Percentiles rank a stretch among this genome's conserved stretches.
phyloP scores from a whole-genome alignment of 164 flowering plant species.

The Nymphaea thermarum region DNA sequence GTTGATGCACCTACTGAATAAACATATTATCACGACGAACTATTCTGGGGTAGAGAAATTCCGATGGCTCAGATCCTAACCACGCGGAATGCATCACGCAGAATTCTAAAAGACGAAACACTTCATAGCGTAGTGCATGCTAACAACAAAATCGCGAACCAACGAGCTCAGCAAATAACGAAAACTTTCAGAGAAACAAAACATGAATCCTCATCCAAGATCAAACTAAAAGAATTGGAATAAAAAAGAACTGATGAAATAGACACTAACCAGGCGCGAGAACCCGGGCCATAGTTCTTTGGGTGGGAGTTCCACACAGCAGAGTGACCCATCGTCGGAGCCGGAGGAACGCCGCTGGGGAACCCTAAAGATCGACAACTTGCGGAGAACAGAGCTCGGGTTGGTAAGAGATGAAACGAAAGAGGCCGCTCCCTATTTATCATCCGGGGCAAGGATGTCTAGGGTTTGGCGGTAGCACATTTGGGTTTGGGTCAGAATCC shows the following conservation, averaged over 20 bases:
- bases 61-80: too few species aligned
- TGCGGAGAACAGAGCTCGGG: not conserved
- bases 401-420: not conserved
- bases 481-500: too few species aligned
- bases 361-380: not conserved
- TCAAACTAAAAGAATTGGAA: not conserved
- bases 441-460: not conserved
- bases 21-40: too few species aligned
- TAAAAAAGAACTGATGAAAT: not conserved
- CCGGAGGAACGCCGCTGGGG: not conserved
- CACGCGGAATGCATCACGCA: too few species aligned
- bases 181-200: too few species aligned
- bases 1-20: too few species aligned
- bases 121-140: too few species aligned
- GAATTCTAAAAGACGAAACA: too few species aligned
- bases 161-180: too few species aligned
- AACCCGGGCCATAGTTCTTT: conserved; percentile 53
- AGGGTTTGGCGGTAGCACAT: not conserved
- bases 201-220: not conserved
- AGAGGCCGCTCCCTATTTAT: not conserved
- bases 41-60: too few species aligned
- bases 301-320: conserved; percentile 60
- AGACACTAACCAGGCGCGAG: conserved; percentile 25
- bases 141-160: too few species aligned
- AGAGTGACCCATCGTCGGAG: conserved; percentile 35